These are phyloP conservation scores for Acanthamoeba sp. DNA, from an alignment of 208 protist genomes.

Conservation along the genomic window DNA sequence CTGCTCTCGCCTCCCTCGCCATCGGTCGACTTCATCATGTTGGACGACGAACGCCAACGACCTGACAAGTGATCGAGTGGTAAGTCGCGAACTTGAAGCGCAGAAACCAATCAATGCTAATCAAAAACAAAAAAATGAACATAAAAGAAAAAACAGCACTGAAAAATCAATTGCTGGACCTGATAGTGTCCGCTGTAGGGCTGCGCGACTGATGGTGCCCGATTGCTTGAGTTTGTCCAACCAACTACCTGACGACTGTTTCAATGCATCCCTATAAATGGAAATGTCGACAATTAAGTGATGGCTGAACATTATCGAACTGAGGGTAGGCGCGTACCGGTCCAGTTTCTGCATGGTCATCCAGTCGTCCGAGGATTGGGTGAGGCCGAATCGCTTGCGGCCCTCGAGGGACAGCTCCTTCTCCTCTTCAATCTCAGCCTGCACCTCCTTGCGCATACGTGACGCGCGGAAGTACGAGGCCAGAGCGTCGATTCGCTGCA, in stretches of 20 bases:
- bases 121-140: not conserved
- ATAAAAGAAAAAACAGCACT: not conserved
- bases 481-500: constrained; percentile 37
- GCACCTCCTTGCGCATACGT: constrained; percentile 34
- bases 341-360: constrained; percentile 57
- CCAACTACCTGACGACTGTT: not conserved
- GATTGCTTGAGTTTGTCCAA: constrained; percentile 13
- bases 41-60: constrained; percentile 1
- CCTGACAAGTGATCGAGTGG: no score
- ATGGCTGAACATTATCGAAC: no score
- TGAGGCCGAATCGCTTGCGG: constrained; percentile 22
- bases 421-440: constrained; percentile 57
- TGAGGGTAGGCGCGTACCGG: not conserved
- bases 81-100: no score
- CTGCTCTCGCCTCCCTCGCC: not conserved
- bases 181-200: constrained; percentile 25
- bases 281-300: not conserved
- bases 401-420: constrained; percentile 52
- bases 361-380: constrained; percentile 44
- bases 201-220: not conserved
- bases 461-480: constrained; percentile 25
- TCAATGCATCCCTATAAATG: not conserved
- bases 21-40: not conserved
- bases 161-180: not conserved
- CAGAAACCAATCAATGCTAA: no score